These are phyloP conservation scores for Penicillium chermesinum DNA, from an alignment of 495 filamentous ascomycete species.

Conservation along the genomic window DNA sequence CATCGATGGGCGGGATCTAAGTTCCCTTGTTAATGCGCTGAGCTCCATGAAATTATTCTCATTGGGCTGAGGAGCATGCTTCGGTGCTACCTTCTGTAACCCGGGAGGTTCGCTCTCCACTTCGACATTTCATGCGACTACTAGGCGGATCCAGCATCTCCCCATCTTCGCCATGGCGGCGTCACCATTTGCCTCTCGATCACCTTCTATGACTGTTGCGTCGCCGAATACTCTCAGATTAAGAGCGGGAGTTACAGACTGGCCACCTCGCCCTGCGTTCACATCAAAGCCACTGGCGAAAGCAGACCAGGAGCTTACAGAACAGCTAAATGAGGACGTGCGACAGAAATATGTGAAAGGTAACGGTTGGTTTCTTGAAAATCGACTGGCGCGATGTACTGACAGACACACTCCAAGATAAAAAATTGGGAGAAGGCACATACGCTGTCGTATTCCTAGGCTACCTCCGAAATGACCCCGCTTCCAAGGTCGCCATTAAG, in stretches of 20 bases:
- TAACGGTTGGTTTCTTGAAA: slow-evolving; percentile 20
- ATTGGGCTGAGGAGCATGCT: too few relatives aligned
- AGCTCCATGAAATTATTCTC: too few relatives aligned
- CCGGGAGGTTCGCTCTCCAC: too few relatives aligned
- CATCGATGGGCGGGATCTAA: too few relatives aligned
- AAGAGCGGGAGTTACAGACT: slow-evolving; percentile 33
- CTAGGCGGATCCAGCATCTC: neutral
- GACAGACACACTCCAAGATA: slow-evolving; percentile 50
- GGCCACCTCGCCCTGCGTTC: slow-evolving; percentile 12
- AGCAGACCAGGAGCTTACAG: slow-evolving; percentile 57
- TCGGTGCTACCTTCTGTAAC: too few relatives aligned
- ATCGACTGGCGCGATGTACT: neutral
- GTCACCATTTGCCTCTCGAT: slow-evolving; percentile 38
- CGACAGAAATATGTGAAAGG: slow-evolving; percentile 88
- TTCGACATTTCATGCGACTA: neutral
- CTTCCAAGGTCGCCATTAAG: slow-evolving; percentile 82
- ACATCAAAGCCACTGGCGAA: slow-evolving; percentile 13
- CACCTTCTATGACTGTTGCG: slow-evolving; percentile 26
- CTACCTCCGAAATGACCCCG: slow-evolving; percentile 63
- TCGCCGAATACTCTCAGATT: slow-evolving; percentile 34
- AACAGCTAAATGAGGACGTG: slow-evolving; percentile 84
- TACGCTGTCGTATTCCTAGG: slow-evolving; percentile 94
- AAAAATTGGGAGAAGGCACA: slow-evolving; percentile 91
- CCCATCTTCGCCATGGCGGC: slow-evolving; percentile 32
- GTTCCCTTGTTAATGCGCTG: too few relatives aligned